Percentiles rank a stretch among this genome's conserved stretches.
Evolutionary conservation across 257 asterid species (phyloP).

Genomic region (Rauvolfia tetraphylla): DNA sequence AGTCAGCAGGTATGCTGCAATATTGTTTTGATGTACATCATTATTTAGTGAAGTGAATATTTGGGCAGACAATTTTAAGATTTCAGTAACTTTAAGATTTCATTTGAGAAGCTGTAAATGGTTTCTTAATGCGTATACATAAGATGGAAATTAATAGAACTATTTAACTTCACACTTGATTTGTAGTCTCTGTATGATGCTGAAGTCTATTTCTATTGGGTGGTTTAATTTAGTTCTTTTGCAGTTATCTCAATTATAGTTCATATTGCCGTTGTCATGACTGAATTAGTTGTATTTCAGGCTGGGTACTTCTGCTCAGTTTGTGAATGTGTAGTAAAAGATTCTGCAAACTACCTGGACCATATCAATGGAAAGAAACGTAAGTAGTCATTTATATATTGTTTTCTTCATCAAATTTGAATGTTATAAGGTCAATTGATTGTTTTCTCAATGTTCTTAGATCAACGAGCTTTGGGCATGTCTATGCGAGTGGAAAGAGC

Average conservation of each 20-base stretch:
- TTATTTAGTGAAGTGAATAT: neutral
- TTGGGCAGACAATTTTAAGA: neutral
- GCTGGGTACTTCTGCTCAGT: slow-evolving; percentile 98
- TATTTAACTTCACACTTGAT: neutral
- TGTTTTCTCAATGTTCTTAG: slow-evolving; percentile 32
- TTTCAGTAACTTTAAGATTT: neutral
- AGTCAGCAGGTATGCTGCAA: slow-evolving; percentile 86
- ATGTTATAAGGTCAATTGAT: slow-evolving; percentile 7
- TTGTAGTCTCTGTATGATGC: neutral
- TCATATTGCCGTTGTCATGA: slow-evolving; percentile 3
- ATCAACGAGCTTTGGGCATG: slow-evolving; percentile 99
- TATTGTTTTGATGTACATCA: slow-evolving; percentile 2
- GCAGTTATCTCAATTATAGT: slow-evolving; percentile 1
- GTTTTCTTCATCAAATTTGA: slow-evolving; percentile 1
- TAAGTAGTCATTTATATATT: slow-evolving; percentile 33
- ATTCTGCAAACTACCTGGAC: slow-evolving; percentile 98
- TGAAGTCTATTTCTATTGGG: neutral
- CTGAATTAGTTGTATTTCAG: slow-evolving; percentile 45
- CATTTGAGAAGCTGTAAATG: neutral
- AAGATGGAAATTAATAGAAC: neutral
- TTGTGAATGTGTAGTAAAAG: slow-evolving; percentile 97
- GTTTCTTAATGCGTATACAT: neutral
- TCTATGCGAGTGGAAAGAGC: slow-evolving; percentile 98
- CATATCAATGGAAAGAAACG: slow-evolving; percentile 99
- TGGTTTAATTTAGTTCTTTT: neutral